Evolutionary conservation across 148 eudicot genomes (phyloP).

Genomic region (Fagopyrum esculentum): DNA sequence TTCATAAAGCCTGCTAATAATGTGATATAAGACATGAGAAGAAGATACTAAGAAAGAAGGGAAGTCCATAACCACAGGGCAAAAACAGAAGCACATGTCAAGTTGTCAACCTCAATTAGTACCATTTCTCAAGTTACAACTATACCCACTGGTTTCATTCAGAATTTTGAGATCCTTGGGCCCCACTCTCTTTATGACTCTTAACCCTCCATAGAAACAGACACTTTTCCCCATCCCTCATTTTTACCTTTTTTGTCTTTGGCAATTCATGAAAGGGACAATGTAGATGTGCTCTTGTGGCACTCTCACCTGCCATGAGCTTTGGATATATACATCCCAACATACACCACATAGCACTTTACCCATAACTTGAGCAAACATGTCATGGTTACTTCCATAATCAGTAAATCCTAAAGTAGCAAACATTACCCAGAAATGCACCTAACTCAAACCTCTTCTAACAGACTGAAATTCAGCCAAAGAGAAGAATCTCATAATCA

Average conservation of each 20-base stretch:
- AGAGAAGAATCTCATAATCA: background rate
- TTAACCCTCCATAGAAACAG: background rate
- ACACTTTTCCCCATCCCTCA: background rate
- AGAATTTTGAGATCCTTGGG: background rate
- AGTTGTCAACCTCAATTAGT: conserved; percentile 1
- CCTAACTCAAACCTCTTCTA: background rate
- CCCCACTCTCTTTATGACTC: background rate
- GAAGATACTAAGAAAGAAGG: background rate
- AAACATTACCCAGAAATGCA: background rate
- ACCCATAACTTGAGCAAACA: no score
- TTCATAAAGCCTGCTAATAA: no score
- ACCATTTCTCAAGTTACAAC: background rate
- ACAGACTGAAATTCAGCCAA: background rate
- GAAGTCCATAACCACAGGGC: background rate
- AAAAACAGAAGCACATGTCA: conserved; percentile 6
- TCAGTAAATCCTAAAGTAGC: background rate
- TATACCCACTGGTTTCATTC: conserved; percentile 1
- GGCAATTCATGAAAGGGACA: background rate
- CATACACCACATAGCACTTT: conserved; percentile 4
- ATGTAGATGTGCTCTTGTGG: background rate
- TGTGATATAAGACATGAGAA: background rate
- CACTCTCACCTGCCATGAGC: background rate
- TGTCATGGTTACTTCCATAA: background rate
- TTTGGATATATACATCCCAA: conserved; percentile 9
- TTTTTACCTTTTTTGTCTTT: background rate